A percentile compares a stretch with the other conserved stretches of the same genome.
These are phyloP conservation scores for Aspergillus terreus DNA, from an alignment of 2,329 filamentous ascomycete genomes.

Conservation along the genomic window DNA sequence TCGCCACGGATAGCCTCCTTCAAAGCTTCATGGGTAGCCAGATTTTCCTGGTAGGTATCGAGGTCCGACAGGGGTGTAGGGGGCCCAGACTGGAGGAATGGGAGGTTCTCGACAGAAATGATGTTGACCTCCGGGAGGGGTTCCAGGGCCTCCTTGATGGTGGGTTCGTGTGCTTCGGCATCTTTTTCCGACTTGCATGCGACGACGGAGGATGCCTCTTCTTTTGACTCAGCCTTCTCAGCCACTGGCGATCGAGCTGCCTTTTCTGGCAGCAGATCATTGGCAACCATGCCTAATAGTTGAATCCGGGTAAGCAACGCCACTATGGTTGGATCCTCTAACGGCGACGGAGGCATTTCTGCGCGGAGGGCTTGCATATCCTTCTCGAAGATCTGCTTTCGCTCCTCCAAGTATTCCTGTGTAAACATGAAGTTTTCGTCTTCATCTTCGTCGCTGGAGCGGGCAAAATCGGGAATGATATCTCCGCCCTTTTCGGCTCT, in stretches of 20 bases:
- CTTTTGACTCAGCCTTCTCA: slow-evolving; percentile 1
- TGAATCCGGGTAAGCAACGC: slow-evolving; percentile 42
- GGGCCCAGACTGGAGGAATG: slow-evolving; percentile 42
- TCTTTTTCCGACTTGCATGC: slow-evolving; percentile 15
- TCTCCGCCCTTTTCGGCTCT: slow-evolving; percentile 12
- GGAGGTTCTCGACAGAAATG: slow-evolving; percentile 42
- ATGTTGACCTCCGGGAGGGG: slow-evolving; percentile 18
- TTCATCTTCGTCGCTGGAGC: slow-evolving; percentile 42
- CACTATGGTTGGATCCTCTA: slow-evolving; percentile 41
- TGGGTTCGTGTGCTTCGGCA: slow-evolving; percentile 10
- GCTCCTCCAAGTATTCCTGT: slow-evolving; percentile 45
- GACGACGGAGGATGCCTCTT: slow-evolving; percentile 1
- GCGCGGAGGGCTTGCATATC: slow-evolving; percentile 42
- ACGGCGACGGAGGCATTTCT: slow-evolving; percentile 39
- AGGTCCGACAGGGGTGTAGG: slow-evolving; percentile 44
- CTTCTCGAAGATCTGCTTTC: slow-evolving; percentile 43
- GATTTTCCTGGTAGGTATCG: slow-evolving; percentile 43
- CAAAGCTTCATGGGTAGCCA: slow-evolving; percentile 34
- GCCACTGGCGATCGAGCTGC: slow-evolving; percentile 4
- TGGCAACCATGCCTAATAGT: slow-evolving; percentile 40
- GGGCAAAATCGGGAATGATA: slow-evolving; percentile 31
- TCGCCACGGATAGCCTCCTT: slow-evolving; percentile 36
- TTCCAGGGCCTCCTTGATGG: slow-evolving; percentile 13
- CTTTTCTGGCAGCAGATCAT: slow-evolving; percentile 28
- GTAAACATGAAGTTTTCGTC: slow-evolving; percentile 44